Conservation (phyloP, 306 rosid species). For the Sicyos edulis region DNA sequence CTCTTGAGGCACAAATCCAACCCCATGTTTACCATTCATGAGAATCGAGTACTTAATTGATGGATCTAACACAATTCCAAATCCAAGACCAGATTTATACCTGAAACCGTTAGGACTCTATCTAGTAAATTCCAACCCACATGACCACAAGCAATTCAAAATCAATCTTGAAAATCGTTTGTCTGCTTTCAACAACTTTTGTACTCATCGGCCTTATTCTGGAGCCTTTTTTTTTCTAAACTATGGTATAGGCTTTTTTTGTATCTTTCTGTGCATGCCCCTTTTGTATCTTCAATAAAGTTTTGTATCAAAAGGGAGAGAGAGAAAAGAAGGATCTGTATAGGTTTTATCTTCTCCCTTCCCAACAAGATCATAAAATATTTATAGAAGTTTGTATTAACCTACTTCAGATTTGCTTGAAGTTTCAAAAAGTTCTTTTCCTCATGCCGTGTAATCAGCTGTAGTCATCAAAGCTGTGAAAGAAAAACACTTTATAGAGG, state of each 20-base stretch:
- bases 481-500: not conserved
- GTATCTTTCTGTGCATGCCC: not conserved
- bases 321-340: not conserved
- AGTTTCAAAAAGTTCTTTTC: not conserved
- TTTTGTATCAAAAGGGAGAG: not conserved
- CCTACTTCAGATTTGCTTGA: not conserved
- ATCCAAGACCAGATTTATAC: no score
- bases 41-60: no score
- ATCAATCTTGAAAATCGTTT: no score
- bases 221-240: not conserved
- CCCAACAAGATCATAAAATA: not conserved
- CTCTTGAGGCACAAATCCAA: no score
- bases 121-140: no score
- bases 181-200: not conserved
- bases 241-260: not conserved
- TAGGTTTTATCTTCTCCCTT: not conserved
- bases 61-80: no score
- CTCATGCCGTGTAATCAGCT: not conserved
- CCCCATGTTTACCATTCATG: no score
- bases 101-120: no score
- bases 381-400: not conserved
- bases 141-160: no score
- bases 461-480: not conserved
- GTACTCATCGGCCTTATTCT: not conserved
- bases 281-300: not conserved